These are phyloP conservation scores for Nadsonia starkeyi-henricii DNA, from an alignment of 1,139 yeast genomes.

Conservation along the genomic window DNA sequence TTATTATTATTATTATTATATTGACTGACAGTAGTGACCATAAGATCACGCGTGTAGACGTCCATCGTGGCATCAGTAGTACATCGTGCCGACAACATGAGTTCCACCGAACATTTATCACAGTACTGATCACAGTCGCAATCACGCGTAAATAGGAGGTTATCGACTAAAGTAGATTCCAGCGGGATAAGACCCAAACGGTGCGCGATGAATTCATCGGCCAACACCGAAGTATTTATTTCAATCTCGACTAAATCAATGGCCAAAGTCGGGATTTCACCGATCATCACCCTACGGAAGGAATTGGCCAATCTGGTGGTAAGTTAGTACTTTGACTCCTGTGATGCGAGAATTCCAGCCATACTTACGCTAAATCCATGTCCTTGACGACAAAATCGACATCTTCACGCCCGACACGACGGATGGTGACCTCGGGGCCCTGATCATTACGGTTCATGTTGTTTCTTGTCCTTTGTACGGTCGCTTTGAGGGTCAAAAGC, in stretches of 20 bases:
- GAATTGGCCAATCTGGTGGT: slow-evolving; percentile 59
- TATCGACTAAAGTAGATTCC: slow-evolving; percentile 69
- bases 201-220: slow-evolving; percentile 92
- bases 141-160: slow-evolving; percentile 60
- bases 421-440: slow-evolving; percentile 77
- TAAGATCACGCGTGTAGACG: slow-evolving; percentile 75
- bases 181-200: slow-evolving; percentile 85
- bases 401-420: slow-evolving; percentile 71
- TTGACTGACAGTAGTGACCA: slow-evolving; percentile 33
- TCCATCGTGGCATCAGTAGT: slow-evolving; percentile 79
- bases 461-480: not conserved
- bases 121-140: slow-evolving; percentile 98
- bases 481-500: not conserved
- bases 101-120: slow-evolving; percentile 81
- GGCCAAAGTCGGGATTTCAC: slow-evolving; percentile 91
- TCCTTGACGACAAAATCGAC: slow-evolving; percentile 83
- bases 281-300: slow-evolving; percentile 76
- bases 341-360: not conserved
- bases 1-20: slow-evolving; percentile 21
- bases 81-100: slow-evolving; percentile 76
- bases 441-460: slow-evolving; percentile 18
- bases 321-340: slow-evolving; percentile 2
- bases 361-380: slow-evolving; percentile 58
- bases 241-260: slow-evolving; percentile 94
- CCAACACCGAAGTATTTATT: slow-evolving; percentile 82